Evolutionary conservation across 768 basidiomycete species (phyloP).

Genomic region (Suillus occidentalis): DNA sequence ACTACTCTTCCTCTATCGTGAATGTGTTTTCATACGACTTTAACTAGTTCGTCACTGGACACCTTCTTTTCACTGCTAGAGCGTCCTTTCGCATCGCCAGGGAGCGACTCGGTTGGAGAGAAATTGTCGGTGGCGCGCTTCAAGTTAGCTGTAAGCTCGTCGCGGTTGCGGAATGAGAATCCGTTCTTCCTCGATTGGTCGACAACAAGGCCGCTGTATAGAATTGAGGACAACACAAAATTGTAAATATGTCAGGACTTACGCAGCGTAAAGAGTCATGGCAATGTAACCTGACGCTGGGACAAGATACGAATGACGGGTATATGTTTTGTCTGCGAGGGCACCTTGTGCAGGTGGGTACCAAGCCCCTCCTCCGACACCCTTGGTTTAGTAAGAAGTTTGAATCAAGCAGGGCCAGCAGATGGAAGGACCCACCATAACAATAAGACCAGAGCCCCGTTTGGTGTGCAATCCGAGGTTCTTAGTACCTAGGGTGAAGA

Average conservation of each 20-base stretch:
- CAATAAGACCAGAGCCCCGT: conserved; percentile 60
- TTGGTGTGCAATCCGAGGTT: conserved; percentile 62
- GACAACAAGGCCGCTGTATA: conserved; percentile 52
- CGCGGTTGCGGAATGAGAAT: conserved; percentile 51
- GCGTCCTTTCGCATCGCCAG: background rate
- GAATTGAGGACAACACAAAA: background rate
- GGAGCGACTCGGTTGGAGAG: background rate
- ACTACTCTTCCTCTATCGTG: background rate
- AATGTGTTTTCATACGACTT: background rate
- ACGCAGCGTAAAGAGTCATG: conserved; percentile 47
- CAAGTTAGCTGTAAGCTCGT: conserved; percentile 37
- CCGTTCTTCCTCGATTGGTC: conserved; percentile 48
- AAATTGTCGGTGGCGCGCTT: conserved; percentile 5
- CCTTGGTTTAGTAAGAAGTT: conserved; percentile 28
- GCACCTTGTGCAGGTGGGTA: conserved; percentile 62
- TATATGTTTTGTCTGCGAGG: conserved; percentile 49
- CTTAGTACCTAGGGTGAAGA: conserved; percentile 67
- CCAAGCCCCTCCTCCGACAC: conserved; percentile 70
- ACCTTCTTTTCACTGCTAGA: conserved; percentile 8
- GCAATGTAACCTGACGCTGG: conserved; percentile 58
- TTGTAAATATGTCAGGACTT: background rate
- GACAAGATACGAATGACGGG: conserved; percentile 58
- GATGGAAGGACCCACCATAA: conserved; percentile 43
- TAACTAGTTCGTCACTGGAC: conserved; percentile 2
- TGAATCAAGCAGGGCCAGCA: background rate